phyloP scores from a whole-genome alignment of 2,329 filamentous ascomycete genomes.

The Mycogone perniciosa region DNA sequence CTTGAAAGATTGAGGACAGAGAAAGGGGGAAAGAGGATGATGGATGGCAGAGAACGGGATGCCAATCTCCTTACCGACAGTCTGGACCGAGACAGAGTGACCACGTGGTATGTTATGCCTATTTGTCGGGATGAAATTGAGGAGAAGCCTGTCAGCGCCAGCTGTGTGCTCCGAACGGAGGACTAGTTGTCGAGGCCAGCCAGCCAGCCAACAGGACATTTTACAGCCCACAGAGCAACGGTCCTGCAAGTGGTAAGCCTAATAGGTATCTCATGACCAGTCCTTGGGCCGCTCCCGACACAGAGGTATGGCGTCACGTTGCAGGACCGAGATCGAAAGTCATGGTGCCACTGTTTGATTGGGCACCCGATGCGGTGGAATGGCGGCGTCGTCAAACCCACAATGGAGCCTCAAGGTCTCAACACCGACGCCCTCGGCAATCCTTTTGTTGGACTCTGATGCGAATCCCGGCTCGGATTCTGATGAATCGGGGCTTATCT shows the following conservation, averaged over 20 bases:
- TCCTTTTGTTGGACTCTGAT: neutral
- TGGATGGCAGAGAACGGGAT: too few relatives aligned
- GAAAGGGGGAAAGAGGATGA: too few relatives aligned
- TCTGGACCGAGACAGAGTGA: too few relatives aligned
- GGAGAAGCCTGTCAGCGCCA: too few relatives aligned
- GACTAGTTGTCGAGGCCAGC: neutral
- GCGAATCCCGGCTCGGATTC: neutral
- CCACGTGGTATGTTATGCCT: too few relatives aligned
- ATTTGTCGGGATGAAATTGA: too few relatives aligned
- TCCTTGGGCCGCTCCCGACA: neutral
- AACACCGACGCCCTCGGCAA: neutral
- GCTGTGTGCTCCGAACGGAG: too few relatives aligned
- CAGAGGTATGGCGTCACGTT: slow-evolving; percentile 8
- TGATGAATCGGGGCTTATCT: too few relatives aligned
- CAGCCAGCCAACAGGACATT: neutral
- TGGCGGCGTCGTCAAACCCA: neutral
- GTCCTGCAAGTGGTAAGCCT: neutral
- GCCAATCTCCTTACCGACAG: too few relatives aligned
- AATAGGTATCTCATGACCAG: neutral
- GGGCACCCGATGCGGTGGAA: neutral
- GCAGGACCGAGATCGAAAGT: slow-evolving; percentile 1
- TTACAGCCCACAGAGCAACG: neutral
- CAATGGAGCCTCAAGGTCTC: neutral
- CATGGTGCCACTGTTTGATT: neutral
- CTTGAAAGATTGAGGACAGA: too few relatives aligned